Conservation (phyloP, 2,329 filamentous ascomycete genomes). For the Penicillium crustosum region DNA sequence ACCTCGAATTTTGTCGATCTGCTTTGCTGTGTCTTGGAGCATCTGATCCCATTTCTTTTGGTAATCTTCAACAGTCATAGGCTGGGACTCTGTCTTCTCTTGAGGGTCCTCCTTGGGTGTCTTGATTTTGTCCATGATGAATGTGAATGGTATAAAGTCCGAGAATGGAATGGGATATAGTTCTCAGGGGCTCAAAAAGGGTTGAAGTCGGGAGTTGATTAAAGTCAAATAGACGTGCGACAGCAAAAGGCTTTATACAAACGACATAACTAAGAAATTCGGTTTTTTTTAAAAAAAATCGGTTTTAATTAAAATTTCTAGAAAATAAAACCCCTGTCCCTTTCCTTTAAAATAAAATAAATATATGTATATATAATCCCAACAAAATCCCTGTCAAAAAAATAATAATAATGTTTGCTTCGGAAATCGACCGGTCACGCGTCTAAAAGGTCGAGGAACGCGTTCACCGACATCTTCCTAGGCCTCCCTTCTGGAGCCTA, state of each 20-base stretch:
- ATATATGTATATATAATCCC: background rate
- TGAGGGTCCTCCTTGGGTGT: conserved; percentile 1
- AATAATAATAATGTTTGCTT: conserved; percentile 17
- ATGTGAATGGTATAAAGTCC: background rate
- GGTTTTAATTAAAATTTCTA: background rate
- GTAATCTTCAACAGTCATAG: conserved; percentile 5
- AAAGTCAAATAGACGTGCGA: conserved; percentile 1
- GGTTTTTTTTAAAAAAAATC: too few relatives aligned
- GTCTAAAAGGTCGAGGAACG: conserved; percentile 5
- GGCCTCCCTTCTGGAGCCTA: conserved; percentile 3
- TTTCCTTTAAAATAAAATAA: background rate
- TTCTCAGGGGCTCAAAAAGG: background rate
- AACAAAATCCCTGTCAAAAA: conserved; percentile 10
- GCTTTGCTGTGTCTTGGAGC: conserved; percentile 8
- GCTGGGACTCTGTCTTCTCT: background rate
- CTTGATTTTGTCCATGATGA: conserved; percentile 7
- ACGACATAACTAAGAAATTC: background rate
- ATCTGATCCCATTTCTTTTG: conserved; percentile 13
- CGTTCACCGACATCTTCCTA: conserved; percentile 10
- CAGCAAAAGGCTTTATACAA: conserved; percentile 8
- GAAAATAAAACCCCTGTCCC: background rate
- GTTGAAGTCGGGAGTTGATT: background rate
- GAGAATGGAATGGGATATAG: background rate
- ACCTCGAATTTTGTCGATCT: conserved; percentile 14
- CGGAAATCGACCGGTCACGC: conserved; percentile 20